These are phyloP conservation scores for Phalaenopsis equestris DNA, from an alignment of 106 monocot species.

Conservation along the genomic window DNA sequence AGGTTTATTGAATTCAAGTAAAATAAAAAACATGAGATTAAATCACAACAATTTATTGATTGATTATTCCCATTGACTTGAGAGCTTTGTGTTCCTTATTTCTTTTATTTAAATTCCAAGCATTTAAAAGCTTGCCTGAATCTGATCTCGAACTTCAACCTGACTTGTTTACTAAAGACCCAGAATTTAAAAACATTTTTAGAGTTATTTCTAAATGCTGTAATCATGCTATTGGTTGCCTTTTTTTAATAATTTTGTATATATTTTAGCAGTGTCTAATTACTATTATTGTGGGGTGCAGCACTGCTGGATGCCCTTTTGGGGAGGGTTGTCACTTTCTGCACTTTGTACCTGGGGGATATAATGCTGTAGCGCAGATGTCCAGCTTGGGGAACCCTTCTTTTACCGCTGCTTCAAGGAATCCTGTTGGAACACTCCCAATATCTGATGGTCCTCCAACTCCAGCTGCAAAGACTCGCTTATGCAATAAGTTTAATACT, in stretches of 20 bases:
- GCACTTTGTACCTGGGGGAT: conserved; percentile 70
- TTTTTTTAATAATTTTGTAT: neutral
- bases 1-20: too few species aligned
- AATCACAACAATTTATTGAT: too few species aligned
- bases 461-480: conserved; percentile 18
- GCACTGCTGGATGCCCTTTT: conserved; percentile 70
- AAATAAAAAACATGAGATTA: too few species aligned
- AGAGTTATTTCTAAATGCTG: neutral
- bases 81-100: too few species aligned
- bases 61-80: too few species aligned
- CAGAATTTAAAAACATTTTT: too few species aligned
- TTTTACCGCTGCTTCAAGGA: conserved; percentile 19
- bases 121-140: too few species aligned
- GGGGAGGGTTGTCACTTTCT: conserved; percentile 72
- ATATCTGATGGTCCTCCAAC: conserved; percentile 8
- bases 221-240: neutral
- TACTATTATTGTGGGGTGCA: conserved; percentile 19
- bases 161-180: too few species aligned
- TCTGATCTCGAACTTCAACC: too few species aligned
- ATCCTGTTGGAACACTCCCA: neutral
- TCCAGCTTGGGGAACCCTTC: conserved; percentile 20
- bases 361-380: conserved; percentile 49
- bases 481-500: conserved; percentile 38
- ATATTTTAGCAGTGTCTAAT: neutral
- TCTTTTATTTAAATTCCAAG: too few species aligned